These are phyloP conservation scores for Geranium incanum DNA, from an alignment of 441 rosid species.

Conservation along the genomic window DNA sequence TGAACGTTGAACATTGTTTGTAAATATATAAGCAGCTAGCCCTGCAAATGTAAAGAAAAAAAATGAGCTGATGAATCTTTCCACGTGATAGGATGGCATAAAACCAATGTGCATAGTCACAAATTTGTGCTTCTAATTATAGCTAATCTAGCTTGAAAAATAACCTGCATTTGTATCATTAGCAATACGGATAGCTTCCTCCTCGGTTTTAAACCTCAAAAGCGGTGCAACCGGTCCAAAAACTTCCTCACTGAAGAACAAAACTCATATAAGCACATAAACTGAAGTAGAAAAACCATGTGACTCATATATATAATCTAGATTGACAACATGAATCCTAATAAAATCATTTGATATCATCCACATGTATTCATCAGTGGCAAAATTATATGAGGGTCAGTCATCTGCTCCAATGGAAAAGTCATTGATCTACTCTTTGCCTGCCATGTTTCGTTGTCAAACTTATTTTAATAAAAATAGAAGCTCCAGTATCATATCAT, in stretches of 20 bases:
- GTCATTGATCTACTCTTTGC: too few relatives aligned
- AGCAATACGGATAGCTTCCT: conserved; percentile 72
- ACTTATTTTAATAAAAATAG: too few relatives aligned
- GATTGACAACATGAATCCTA: neutral
- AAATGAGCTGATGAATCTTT: conserved; percentile 9
- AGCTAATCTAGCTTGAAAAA: conserved; percentile 14
- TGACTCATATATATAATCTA: neutral
- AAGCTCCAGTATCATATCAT: too few relatives aligned
- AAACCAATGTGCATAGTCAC: neutral
- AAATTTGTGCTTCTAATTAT: neutral
- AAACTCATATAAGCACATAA: conserved; percentile 7
- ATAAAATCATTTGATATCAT: neutral
- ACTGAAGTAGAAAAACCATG: neutral
- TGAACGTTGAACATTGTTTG: conserved; percentile 69
- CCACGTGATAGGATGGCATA: neutral
- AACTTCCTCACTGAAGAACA: conserved; percentile 66
- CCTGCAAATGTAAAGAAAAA: conserved; percentile 39
- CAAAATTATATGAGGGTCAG: neutral
- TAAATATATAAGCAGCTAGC: conserved; percentile 92
- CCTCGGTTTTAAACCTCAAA: conserved; percentile 74
- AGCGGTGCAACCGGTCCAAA: conserved; percentile 97
- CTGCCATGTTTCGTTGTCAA: too few relatives aligned
- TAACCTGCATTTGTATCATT: conserved; percentile 83
- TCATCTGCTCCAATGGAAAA: neutral
- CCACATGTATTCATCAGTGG: neutral